Evolutionary conservation across 1,139 yeast genomes (phyloP), one percentile per base, ranked within the genome.

Genomic region (Debaryomyces sp.): DNA sequence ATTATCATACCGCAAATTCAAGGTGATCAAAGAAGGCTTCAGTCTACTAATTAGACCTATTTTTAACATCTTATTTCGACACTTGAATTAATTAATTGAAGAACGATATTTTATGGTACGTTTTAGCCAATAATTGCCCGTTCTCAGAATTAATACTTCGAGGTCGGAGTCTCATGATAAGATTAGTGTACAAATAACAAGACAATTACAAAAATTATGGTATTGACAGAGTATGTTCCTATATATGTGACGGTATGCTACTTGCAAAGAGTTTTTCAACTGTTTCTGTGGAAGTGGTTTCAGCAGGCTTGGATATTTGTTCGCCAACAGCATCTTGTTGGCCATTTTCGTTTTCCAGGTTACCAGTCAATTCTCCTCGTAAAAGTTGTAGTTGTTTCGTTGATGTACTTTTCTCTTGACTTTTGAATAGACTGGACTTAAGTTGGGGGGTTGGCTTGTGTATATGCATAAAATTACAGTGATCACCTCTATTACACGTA

Each of bases 391-490:
- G 34, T 44, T 58, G 58, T 41, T 50, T 50, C 32, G 54, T 32
- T 15, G 60, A 44, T 9, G 57, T 57, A 37, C 62, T 57, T 60
- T 71, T 76, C 34, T 67, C 70, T 55, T 75, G 84, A 4, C 74
- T 65, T 46, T 56, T 58, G 52, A 59, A 62, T 48, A 87, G 62
- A 17, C 68, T 69, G 18, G 62, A 63, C 42, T 72, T 66, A 30
- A 86, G 60, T 17, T 62, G 70, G 12, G 63, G 61, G 1, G 80
- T 66, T 0, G 96, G 92, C 35, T 78, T 70, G 55, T 85, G 75
- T 1, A 87, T 77, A 65, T 92, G 98, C 80, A 91, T 87, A 65
- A 89, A 90, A 66, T 92, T 92, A 66, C 98, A 92, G 59, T 80
- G 79, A 29, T 87, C 90, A 1, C 91, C 94, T 62, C 98, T 77